Evolutionary conservation across 1,284 basidiomycete genomes (phyloP).

Genomic region (Cutaneotrichosporon sp.): DNA sequence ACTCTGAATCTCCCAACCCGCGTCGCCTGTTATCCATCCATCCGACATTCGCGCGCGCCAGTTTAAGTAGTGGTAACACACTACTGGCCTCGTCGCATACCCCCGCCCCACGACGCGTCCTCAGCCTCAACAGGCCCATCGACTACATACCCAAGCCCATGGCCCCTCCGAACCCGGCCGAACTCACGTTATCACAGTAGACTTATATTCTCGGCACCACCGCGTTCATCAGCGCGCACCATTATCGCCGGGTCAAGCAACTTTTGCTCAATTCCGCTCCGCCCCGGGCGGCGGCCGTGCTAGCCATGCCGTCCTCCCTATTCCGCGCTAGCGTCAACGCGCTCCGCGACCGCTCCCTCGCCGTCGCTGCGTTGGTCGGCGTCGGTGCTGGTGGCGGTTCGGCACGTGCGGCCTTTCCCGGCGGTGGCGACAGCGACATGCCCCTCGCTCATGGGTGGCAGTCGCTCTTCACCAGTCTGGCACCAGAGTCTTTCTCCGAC

Average conservation of each 20-base stretch:
- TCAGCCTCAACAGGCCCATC: not conserved
- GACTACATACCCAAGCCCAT: not conserved
- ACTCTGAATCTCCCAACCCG: no score
- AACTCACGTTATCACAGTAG: no score
- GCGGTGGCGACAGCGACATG: slow-evolving; percentile 4
- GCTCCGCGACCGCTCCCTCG: slow-evolving; percentile 18
- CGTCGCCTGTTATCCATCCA: no score
- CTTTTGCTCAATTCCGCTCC: not conserved
- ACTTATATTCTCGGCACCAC: no score
- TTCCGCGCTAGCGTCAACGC: slow-evolving; percentile 17
- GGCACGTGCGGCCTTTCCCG: not conserved
- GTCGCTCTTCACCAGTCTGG: not conserved
- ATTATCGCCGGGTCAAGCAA: not conserved
- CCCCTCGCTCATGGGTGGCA: slow-evolving; percentile 5
- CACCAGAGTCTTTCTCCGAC: slow-evolving; percentile 17
- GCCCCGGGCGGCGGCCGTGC: slow-evolving; percentile 2
- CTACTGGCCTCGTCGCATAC: no score
- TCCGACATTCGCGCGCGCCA: no score
- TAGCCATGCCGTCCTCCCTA: slow-evolving; percentile 21
- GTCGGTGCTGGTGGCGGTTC: not conserved
- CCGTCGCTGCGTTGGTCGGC: slow-evolving; percentile 18
- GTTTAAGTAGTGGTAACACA: no score
- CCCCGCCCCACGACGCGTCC: not conserved
- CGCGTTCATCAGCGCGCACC: not conserved
- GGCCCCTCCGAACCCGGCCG: not conserved